Evolutionary conservation across 768 basidiomycete genomes (phyloP), one percentile per base, ranked within the genome.

Genomic region (Kwoniella sp.): DNA sequence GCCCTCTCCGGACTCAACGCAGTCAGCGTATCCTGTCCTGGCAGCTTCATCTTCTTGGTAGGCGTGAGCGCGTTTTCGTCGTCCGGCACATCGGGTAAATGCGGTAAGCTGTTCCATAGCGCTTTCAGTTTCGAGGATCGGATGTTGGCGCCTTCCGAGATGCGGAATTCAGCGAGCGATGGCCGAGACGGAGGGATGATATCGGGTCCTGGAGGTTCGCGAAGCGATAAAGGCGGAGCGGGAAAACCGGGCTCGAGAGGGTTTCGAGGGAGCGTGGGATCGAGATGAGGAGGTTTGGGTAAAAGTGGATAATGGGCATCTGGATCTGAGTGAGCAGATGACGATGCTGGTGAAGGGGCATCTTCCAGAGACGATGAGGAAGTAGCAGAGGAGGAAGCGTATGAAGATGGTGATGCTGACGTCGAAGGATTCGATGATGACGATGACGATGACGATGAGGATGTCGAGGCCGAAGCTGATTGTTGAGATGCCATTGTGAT

Each of bases 1-100:
- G 88, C 91, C 65, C 85, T 77, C 73, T 86, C 86, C 38, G 80
- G 79, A 51, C 82, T 87, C 67, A 88, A 58, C 12, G 75, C 75
- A 22, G 72, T 74, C 48, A 71, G 54, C 34, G 78, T 81, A 64
- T 70, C 77, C 61, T 78, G 79, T 20, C 73, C 78, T 0, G 72
- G 78, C 12, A 78, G 64, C 50, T 72, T 72, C 68, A 72, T 74
- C 30, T 59, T 52, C 54, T 72, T 66, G 8, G 73, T 75, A 51
- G 76, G 56, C 28, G 76, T 74, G 2, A 71, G 75, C 1, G 57
- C 54, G 15, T 30, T 30, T 4, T 55, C 56, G 15, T 28, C 41
- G 5, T 47, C 29, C 31, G 22, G 17, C 17, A 41, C 37, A 30
- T 63, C 61, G 20, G 79, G 76, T 37, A 80, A 38, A 25, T 61